These are phyloP conservation scores for Asclepias syriaca DNA, from an alignment of 257 asterid genomes.

Conservation along the genomic window DNA sequence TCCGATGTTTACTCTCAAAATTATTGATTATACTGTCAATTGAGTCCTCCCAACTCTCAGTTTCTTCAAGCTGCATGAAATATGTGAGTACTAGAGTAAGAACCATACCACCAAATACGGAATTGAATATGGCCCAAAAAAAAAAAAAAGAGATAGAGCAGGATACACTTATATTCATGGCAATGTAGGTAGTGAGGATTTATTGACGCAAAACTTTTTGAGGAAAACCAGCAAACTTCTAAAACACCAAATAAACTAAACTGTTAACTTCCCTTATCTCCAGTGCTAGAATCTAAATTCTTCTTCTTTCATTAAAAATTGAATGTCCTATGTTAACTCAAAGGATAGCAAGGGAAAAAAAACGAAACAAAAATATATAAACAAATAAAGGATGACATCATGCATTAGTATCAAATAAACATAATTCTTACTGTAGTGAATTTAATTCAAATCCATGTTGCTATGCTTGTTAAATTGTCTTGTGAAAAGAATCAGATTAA, in stretches of 20 bases:
- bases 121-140: not conserved
- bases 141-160: not conserved
- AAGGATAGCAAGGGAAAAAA: too few species aligned
- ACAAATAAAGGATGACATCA: not conserved
- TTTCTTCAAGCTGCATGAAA: constrained; percentile 9
- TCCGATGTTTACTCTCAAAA: constrained; percentile 8
- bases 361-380: not conserved
- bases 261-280: not conserved
- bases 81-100: not conserved
- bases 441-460: not conserved
- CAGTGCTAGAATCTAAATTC: not conserved
- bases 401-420: not conserved
- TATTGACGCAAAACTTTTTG: not conserved
- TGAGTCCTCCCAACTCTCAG: constrained; percentile 7
- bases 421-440: not conserved
- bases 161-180: not conserved
- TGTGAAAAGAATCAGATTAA: not conserved
- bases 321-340: too few species aligned
- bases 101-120: not conserved
- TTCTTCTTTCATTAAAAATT: not conserved
- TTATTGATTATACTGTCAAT: constrained; percentile 5
- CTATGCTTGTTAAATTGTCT: not conserved
- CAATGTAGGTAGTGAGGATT: not conserved
- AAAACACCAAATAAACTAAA: too few species aligned
- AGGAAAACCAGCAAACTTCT: not conserved